Base-by-base conservation (phyloP, 495 filamentous ascomycete genomes). In the Xylaria cubensis region DNA sequence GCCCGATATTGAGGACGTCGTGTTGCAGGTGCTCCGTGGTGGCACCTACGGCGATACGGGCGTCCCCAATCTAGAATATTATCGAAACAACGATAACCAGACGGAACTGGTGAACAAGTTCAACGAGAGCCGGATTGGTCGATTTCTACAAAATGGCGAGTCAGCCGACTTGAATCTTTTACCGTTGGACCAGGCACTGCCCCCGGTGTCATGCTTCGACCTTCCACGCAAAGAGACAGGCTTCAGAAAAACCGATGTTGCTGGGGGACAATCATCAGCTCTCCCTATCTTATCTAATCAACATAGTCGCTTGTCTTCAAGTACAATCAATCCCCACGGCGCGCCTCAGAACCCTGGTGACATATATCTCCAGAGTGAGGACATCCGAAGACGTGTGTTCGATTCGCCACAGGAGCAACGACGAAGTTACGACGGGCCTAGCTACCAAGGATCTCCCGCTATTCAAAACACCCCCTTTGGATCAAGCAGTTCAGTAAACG, bases 51-150 rank as follows among this genome's bases (percentile, higher is more conserved):
- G 72, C n/a, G 67, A 48, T 17, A 79, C 77, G 12, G 76, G 76
- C 24, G 41, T 79, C 15, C 15, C 77, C 61, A 79, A 79, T 51
- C 61, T 79, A 24, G 77, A 76, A n/a, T 79, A 78, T 21, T 79
- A 72, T n/a, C 77, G 71, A 41, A 79, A 79, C 24, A 78, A 78
- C 69, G 76, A 78, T 26, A 79, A 79, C 64, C 77, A 79, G 64
- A 69, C 75, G 10, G 77, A 79, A 36, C 61, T 79, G 8, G 77
- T 79, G 53, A 79, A 72, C 53, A 42, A 50, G 32, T 79, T 79
- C 44, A 79, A 78, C 21, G 76, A 78, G 59, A 79, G 77, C 32
- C 74, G 77, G 0, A 69, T 78, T 46, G 77, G 73, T 24, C 73
- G 74, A 70, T 79, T 74, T 24, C 34, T 79, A 9, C 77, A 78